Base-by-base conservation (phyloP, 1,284 basidiomycete genomes). In the Retiboletus flavoniger region DNA sequence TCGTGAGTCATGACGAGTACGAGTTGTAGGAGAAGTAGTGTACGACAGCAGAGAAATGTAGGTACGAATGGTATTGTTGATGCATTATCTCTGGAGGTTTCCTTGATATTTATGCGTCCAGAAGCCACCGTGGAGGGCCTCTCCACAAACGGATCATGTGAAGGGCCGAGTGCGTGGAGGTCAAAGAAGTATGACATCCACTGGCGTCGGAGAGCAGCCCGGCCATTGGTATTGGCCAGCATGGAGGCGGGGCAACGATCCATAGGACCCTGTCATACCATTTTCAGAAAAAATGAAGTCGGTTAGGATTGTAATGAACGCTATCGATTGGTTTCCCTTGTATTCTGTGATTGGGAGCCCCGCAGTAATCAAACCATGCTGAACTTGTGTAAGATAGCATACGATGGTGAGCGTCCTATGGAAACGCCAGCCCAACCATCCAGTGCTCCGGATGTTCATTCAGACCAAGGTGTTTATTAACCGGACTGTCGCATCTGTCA, bases 361-460 rank as follows among this genome's bases (percentile, higher is more conserved):
- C 7, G 46, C 51, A 48, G 35, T n/a, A 38, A 42, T 55, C 50
- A 53, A 7, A 47, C 42, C 49, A 31, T 17, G 44, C 21, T 32
- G 28, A 44, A 43, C 31, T 32, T 24, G 50, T 41, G 38, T n/a
- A 9, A 47, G 19, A 53, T 53, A 29, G 52, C 50, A 40, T 49
- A 60, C 54, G 54, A 44, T 44, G 24, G 31, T 44, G 26, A 51
- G 35, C 29, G 46, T 50, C 26, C 52, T 36, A 51, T 51, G 46
- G 49, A 49, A 54, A 53, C 47, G 47, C 44, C 38, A 50, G 43
- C 45, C 53, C 51, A 44, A 68, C 67, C 64, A 70, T 66, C 64
- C 64, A 70, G 64, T 66, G 65, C 19, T 32, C 31, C 50, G 55
- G 50, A 29, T n/a, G n/a, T n/a, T n/a, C 38, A 42, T 47, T 35